Conservation (phyloP, 257 asterid species). For the Solanum habrochaites region DNA sequence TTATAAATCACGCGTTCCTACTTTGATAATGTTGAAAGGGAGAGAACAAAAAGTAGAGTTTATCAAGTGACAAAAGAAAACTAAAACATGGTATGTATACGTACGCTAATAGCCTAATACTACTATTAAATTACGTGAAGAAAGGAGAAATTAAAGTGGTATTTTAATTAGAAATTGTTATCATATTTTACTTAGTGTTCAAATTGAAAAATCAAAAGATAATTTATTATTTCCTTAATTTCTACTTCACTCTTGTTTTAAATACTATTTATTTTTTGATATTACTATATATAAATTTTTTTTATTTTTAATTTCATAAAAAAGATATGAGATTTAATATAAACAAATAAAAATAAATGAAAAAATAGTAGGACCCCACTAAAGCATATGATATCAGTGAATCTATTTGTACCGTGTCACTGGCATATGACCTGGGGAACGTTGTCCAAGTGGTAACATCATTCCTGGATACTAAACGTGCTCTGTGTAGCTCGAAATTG, state of each 20-base stretch:
- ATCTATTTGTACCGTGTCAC: slow-evolving; percentile 4
- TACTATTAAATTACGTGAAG: slow-evolving; percentile 5
- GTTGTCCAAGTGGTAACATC: slow-evolving; percentile 1
- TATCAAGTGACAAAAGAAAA: not conserved
- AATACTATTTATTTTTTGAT: no score
- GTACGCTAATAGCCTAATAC: not conserved
- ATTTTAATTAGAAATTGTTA: slow-evolving; percentile 7
- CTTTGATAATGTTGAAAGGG: not conserved
- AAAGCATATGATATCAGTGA: not conserved
- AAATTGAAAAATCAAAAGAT: not conserved
- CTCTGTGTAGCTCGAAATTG: not conserved
- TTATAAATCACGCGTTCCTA: not conserved
- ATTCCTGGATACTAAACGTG: not conserved
- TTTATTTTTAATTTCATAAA: not conserved
- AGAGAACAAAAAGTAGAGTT: not conserved
- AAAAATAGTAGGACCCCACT: not conserved
- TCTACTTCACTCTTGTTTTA: not conserved
- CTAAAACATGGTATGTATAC: not conserved
- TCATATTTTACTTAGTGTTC: not conserved
- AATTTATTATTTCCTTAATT: not conserved
- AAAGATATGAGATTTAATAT: no score
- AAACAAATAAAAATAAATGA: no score
- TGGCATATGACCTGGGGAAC: not conserved
- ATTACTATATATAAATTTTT: rapidly evolving
- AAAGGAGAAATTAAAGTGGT: not conserved